A percentile compares a stretch with the other conserved stretches of the same genome.
Conservation (phyloP, 2,329 filamentous ascomycete genomes). For the Colletotrichum sp. region DNA sequence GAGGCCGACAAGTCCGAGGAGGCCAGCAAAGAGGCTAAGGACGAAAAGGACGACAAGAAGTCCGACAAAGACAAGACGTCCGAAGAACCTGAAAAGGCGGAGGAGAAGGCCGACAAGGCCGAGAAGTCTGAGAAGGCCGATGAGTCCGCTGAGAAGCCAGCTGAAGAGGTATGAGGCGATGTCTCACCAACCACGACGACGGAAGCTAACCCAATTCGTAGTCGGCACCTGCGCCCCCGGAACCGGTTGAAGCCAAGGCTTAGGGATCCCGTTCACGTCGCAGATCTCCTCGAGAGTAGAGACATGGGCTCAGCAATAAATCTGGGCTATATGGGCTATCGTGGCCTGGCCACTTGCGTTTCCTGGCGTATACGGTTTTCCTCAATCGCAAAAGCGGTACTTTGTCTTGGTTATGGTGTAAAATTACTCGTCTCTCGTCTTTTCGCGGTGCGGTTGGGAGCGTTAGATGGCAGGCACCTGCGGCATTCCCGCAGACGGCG, state of each 20-base stretch:
- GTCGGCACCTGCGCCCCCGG: constrained; percentile 31
- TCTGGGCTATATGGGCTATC: neutral
- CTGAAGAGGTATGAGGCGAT: constrained; percentile 38
- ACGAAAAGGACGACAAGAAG: constrained; percentile 35
- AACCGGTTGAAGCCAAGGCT: constrained; percentile 41
- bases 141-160: constrained; percentile 21
- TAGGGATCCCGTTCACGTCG: constrained; percentile 24
- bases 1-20: constrained; percentile 43
- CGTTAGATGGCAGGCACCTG: neutral
- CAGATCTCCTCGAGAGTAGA: neutral
- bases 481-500: constrained; percentile 1
- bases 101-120: constrained; percentile 33
- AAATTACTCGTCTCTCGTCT: constrained; percentile 13
- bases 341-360: constrained; percentile 14
- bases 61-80: constrained; percentile 35
- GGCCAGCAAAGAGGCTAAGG: constrained; percentile 32
- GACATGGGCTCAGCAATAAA: neutral
- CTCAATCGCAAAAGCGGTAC: constrained; percentile 16
- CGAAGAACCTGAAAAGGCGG: constrained; percentile 33
- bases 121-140: constrained; percentile 24
- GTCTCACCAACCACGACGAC: neutral
- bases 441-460: constrained; percentile 1
- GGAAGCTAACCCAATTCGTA: neutral
- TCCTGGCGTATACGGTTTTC: constrained; percentile 22
- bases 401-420: constrained; percentile 18